A percentile compares a stretch with the other conserved stretches of the same genome.
Conservation (phyloP, 768 basidiomycete species). For the Boletus rubescentipes region DNA sequence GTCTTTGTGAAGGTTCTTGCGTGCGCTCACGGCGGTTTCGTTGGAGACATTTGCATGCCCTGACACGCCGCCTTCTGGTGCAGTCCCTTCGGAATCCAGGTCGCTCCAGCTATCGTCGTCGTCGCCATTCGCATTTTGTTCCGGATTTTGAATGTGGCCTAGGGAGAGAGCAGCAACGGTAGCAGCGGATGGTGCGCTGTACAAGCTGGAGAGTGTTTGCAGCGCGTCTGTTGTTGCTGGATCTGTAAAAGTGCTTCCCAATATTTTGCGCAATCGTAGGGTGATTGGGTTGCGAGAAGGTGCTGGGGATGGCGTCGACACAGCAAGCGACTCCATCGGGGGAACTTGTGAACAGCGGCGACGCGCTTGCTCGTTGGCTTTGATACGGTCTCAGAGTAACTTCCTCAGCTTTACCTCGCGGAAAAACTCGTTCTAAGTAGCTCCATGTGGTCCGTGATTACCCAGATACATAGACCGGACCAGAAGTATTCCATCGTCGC, state of each 20-base stretch:
- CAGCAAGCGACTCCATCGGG: not conserved
- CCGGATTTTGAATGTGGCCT: not conserved
- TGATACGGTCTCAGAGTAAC: too few relatives aligned
- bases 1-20: slow-evolving; percentile 80
- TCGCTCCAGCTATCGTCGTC: slow-evolving; percentile 33
- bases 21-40: slow-evolving; percentile 69
- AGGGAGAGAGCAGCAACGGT: too few relatives aligned
- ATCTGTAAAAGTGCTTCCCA: slow-evolving; percentile 79
- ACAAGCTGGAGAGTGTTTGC: slow-evolving; percentile 78
- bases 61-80: slow-evolving; percentile 11
- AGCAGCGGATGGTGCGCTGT: slow-evolving; percentile 38
- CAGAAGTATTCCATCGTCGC: too few relatives aligned
- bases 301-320: not conserved
- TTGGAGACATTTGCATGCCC: slow-evolving; percentile 40
- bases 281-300: slow-evolving; percentile 68
- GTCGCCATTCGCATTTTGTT: slow-evolving; percentile 29
- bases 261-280: slow-evolving; percentile 86
- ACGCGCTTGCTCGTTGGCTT: too few relatives aligned
- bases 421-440: too few relatives aligned
- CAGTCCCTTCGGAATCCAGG: slow-evolving; percentile 10
- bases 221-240: slow-evolving; percentile 77
- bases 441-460: too few relatives aligned
- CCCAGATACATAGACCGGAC: too few relatives aligned
- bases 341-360: too few relatives aligned
- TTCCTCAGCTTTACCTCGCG: too few relatives aligned